A percentile compares a stretch with the other conserved stretches of the same genome.
Conservation (phyloP, 129 eudicot genomes). For the Flaveria robusta region DNA sequence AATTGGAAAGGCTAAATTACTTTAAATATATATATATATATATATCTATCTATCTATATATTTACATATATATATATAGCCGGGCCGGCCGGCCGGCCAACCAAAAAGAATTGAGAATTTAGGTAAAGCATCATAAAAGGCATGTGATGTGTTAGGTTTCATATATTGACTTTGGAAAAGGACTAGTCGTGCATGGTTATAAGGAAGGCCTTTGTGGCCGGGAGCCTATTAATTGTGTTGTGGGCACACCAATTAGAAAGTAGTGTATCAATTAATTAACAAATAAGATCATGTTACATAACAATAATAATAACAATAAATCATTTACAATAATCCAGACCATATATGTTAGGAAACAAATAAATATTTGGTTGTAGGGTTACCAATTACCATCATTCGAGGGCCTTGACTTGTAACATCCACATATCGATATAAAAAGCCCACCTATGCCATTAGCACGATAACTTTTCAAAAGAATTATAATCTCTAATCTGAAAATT, state of each 20-base stretch:
- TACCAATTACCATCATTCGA: neutral
- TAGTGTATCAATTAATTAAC: neutral
- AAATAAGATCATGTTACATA: neutral
- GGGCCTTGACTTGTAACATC: constrained; percentile 7
- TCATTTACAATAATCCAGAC: neutral
- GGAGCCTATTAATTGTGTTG: too few species aligned
- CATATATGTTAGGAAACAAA: neutral
- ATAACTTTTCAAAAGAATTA: neutral
- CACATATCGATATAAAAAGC: neutral
- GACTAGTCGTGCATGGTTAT: constrained; percentile 35
- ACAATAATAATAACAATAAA: neutral
- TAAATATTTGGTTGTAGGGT: neutral
- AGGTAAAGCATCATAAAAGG: constrained; percentile 35
- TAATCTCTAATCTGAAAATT: neutral
- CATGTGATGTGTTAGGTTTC: constrained; percentile 61
- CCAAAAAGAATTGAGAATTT: neutral
- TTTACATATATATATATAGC: too few species aligned
- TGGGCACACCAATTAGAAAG: neutral
- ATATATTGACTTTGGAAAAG: constrained; percentile 42
- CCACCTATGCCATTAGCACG: neutral
- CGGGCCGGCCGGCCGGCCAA: too few species aligned
- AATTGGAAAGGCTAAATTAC: too few species aligned
- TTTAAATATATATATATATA: neutral
- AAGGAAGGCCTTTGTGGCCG: constrained; percentile 35
- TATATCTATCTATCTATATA: too few species aligned